Percentiles rank a stretch among this genome's conserved stretches.
These are phyloP conservation scores for Chlorophyllum brunneum DNA, from an alignment of 768 basidiomycete species.

Conservation along the genomic window DNA sequence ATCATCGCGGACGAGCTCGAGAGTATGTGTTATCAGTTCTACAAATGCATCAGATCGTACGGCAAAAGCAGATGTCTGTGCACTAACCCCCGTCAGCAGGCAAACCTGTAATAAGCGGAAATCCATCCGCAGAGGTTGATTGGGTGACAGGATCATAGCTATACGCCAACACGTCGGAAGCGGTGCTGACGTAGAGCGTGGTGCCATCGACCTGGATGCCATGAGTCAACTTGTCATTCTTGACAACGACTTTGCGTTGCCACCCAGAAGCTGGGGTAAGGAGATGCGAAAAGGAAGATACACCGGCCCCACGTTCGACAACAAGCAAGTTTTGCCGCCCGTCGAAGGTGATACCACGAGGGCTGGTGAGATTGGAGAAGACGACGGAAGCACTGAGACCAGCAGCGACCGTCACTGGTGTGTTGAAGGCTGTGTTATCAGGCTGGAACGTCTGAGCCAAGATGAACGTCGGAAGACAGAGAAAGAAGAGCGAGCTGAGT, in stretches of 20 bases:
- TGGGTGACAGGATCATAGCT: slow-evolving; percentile 29
- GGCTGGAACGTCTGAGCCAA: slow-evolving; percentile 24
- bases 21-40: slow-evolving; percentile 41
- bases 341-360: slow-evolving; percentile 40
- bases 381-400: slow-evolving; percentile 33
- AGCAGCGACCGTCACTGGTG: slow-evolving; percentile 30
- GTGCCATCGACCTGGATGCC: slow-evolving; percentile 36
- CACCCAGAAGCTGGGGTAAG: slow-evolving; percentile 24
- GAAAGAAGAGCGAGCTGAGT: background rate
- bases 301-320: slow-evolving; percentile 38
- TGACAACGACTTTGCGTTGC: slow-evolving; percentile 34
- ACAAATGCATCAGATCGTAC: background rate
- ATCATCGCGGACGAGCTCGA: slow-evolving; percentile 27
- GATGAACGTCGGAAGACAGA: background rate
- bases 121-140: slow-evolving; percentile 20
- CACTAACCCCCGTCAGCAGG: slow-evolving; percentile 38
- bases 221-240: slow-evolving; percentile 34
- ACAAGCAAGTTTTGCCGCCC: slow-evolving; percentile 34
- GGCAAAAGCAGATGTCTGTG: background rate
- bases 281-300: slow-evolving; percentile 34
- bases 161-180: slow-evolving; percentile 29
- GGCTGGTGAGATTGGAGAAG: slow-evolving; percentile 38
- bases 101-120: slow-evolving; percentile 26
- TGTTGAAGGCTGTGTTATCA: slow-evolving; percentile 26
- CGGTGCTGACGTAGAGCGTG: slow-evolving; percentile 36